Evolutionary conservation across 1,284 basidiomycete species (phyloP), one percentile per base, ranked within the genome.

Genomic region (Moniliella sp.): DNA sequence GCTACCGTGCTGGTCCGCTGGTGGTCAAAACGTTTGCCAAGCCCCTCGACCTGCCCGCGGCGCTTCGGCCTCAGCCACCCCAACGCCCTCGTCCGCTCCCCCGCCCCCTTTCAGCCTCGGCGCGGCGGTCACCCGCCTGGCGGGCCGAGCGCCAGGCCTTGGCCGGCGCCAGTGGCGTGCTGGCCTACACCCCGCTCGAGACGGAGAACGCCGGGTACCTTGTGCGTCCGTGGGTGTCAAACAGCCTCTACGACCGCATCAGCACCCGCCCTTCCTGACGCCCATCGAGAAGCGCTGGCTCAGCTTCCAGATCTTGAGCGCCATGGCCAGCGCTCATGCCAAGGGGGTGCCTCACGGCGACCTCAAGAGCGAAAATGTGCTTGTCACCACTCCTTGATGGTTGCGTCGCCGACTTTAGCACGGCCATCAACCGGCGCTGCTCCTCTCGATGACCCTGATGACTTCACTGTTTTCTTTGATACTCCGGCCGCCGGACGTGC

Each of bases 391-490:
- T 91, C 83, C 68, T 83, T 94, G 46, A 83, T 81, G 70, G 71
- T 93, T 86, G 84, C 54, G 68, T 99, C 27, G 83, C 86, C 30
- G 91, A 97, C 64, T 94, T 97, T 60, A 81, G 88, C 0, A 78
- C 83, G 0, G 56, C 66, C 14, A 88, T 83, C 70, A 99, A 99
- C 61, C 91, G 86, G 0, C 84, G 83, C 0, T 83, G 74, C 54
- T 72, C 91, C 91, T 0, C 71, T 94, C 25, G 83, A 99, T 54
- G 88, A 97, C 54, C 91, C 91, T 0, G 75, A 84, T 3, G 86
- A 93, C 63, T 99, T 94, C 61, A 84, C 83, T 3, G 91, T 86
- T 67, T 97, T 78, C 69, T 97, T 88, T 61, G 91, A 97, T 61
- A 88, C 83, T 2, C 81, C 5, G 82, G 79, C 0, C 68, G 81